A percentile compares a stretch with the other conserved stretches of the same genome.
Evolutionary conservation across 2,329 filamentous ascomycete species (phyloP).

Genomic region (Alternaria triticina): DNA sequence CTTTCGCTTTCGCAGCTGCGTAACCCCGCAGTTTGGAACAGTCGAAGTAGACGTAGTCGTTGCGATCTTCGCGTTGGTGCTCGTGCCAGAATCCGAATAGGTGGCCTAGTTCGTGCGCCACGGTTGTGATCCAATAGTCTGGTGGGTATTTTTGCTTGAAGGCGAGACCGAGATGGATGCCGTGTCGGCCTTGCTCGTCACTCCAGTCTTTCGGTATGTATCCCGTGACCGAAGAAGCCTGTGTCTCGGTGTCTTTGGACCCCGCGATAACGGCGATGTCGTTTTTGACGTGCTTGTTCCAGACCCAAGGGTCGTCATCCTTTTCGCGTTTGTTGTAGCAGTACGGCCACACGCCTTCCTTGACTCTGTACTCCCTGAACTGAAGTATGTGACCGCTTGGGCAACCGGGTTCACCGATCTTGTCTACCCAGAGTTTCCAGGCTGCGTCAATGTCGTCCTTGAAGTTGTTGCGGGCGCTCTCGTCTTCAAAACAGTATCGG

Average conservation of each 20-base stretch:
- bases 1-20: not conserved
- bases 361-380: conserved; percentile 1
- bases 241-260: not conserved
- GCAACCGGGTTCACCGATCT: not conserved
- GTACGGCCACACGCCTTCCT: not conserved
- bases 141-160: not conserved
- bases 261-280: not conserved
- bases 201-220: conserved; percentile 2
- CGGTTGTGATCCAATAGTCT: not conserved
- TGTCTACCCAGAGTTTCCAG: conserved; percentile 5
- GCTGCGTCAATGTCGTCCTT: conserved; percentile 1
- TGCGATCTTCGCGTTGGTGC: not conserved
- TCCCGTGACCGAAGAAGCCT: not conserved
- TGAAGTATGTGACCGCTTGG: not conserved
- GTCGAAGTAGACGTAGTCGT: not conserved
- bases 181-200: not conserved
- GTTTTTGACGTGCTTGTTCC: not conserved
- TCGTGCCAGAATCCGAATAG: not conserved
- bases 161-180: not conserved
- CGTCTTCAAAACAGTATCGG: conserved; percentile 1
- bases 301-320: not conserved
- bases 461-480: not conserved
- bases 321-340: not conserved
- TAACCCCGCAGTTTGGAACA: not conserved
- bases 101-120: conserved; percentile 3